Evolutionary conservation across 306 rosid genomes (phyloP).

Genomic region (Medicago truncatula): DNA sequence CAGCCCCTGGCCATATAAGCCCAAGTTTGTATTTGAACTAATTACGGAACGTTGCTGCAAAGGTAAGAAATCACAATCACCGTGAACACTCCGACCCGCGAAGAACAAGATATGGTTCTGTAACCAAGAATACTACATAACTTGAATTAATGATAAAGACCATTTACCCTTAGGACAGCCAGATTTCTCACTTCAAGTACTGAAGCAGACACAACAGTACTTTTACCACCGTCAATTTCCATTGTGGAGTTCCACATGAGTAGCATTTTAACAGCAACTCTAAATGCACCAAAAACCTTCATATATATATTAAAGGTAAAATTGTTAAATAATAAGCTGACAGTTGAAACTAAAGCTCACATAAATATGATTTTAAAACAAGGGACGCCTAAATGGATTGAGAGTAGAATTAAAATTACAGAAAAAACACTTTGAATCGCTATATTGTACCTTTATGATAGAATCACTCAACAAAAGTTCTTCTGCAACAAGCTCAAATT

Average conservation of each 20-base stretch:
- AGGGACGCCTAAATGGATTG: conserved; percentile 25
- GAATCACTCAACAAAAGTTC: conserved; percentile 99
- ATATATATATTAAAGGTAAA: conserved; percentile 40
- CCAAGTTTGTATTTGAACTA: conserved; percentile 88
- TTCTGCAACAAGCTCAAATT: conserved; percentile 98
- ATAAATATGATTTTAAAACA: conserved; percentile 40
- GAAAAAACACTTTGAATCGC: conserved; percentile 38
- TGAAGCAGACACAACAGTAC: conserved; percentile 82
- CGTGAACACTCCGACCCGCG: conserved; percentile 39
- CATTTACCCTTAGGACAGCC: conserved; percentile 84
- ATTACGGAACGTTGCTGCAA: conserved; percentile 90
- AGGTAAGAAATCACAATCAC: conserved; percentile 42
- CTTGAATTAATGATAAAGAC: conserved; percentile 42
- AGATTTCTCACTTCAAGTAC: conserved; percentile 96
- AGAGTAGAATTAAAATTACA: conserved; percentile 8
- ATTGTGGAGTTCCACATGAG: conserved; percentile 94
- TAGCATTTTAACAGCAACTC: conserved; percentile 95
- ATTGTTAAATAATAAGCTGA: conserved; percentile 35
- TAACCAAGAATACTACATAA: conserved; percentile 31
- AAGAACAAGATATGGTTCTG: conserved; percentile 36
- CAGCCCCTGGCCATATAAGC: conserved; percentile 94
- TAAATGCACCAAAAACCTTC: conserved; percentile 98
- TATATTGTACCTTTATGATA: conserved; percentile 67
- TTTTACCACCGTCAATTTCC: conserved; percentile 84
- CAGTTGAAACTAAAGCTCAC: conserved; percentile 22